Evolutionary conservation across 1,284 basidiomycete genomes (phyloP).

Genomic region (Wolfiporia cocos): DNA sequence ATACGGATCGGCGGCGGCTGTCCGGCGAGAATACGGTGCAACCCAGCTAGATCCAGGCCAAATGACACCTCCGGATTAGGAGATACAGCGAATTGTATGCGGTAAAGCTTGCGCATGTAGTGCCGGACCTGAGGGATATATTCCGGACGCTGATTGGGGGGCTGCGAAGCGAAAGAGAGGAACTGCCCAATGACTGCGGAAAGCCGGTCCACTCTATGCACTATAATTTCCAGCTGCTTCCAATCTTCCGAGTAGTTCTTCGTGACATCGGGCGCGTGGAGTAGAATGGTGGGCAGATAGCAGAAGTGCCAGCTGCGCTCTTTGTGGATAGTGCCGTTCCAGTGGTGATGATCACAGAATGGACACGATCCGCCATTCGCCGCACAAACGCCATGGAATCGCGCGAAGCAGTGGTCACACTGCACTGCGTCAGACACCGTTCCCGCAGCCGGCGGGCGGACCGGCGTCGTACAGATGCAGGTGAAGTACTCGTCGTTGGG

Average conservation of each 20-base stretch:
- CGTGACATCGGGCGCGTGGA: conserved; percentile 66
- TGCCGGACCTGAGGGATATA: conserved; percentile 77
- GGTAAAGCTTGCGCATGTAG: conserved; percentile 81
- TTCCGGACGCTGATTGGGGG: conserved; percentile 61
- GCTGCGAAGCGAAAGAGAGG: conserved; percentile 60
- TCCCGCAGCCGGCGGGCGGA: conserved; percentile 70
- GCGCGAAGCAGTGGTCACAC: conserved; percentile 79
- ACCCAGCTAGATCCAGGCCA: conserved; percentile 69
- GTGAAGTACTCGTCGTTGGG: conserved; percentile 76
- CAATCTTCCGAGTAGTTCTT: conserved; percentile 71
- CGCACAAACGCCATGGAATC: conserved; percentile 78
- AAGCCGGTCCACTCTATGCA: conserved; percentile 68
- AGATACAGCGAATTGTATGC: conserved; percentile 76
- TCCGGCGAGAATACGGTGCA: conserved; percentile 72
- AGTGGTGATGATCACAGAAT: conserved; percentile 83
- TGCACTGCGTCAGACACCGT: conserved; percentile 74
- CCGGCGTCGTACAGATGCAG: conserved; percentile 71
- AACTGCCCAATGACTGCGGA: conserved; percentile 72
- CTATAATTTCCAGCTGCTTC: conserved; percentile 70
- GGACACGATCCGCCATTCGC: conserved; percentile 83
- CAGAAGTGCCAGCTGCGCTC: conserved; percentile 77
- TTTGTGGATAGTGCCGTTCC: conserved; percentile 78
- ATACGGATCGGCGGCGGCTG: conserved; percentile 45
- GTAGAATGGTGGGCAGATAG: conserved; percentile 62
- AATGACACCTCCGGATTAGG: conserved; percentile 73